Evolutionary conservation across 2,329 filamentous ascomycete species (phyloP).

Genomic region (Neocucurbitaria cava): DNA sequence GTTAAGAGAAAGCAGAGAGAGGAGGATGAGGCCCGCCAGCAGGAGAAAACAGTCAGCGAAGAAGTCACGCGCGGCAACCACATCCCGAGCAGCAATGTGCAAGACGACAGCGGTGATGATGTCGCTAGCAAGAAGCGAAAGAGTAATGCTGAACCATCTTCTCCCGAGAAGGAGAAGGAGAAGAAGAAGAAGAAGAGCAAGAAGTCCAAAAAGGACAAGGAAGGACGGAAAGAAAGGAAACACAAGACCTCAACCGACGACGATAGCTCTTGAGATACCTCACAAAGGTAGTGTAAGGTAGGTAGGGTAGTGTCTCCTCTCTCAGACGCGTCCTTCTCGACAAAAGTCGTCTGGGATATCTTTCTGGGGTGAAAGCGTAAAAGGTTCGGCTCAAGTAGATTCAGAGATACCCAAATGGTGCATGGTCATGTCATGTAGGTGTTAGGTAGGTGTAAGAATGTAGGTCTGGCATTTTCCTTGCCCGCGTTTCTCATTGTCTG

Average conservation of each 20-base stretch:
- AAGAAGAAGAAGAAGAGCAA: slow-evolving; percentile 24
- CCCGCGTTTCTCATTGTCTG: not conserved
- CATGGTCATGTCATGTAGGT: not conserved
- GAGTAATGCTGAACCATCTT: not conserved
- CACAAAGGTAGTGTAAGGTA: slow-evolving; percentile 7
- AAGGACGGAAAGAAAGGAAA: slow-evolving; percentile 16
- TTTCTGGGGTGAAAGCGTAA: too few relatives aligned
- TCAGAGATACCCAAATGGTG: not conserved
- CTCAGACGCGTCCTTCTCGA: not conserved
- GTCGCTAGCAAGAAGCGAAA: slow-evolving; percentile 11
- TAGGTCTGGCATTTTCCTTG: not conserved
- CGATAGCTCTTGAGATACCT: slow-evolving; percentile 1
- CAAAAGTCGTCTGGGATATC: not conserved
- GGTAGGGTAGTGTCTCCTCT: not conserved
- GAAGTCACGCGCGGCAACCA: not conserved
- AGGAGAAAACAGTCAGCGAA: not conserved
- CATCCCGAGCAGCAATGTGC: slow-evolving; percentile 31
- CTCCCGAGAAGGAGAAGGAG: slow-evolving; percentile 22
- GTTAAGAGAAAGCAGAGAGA: slow-evolving; percentile 20
- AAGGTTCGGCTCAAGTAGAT: not conserved
- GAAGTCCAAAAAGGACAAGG: slow-evolving; percentile 19
- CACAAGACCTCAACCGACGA: slow-evolving; percentile 7
- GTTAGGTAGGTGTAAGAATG: slow-evolving; percentile 7
- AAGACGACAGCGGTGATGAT: not conserved
- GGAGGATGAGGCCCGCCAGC: slow-evolving; percentile 11